Base-by-base conservation (phyloP, 345 rosid species). In the Camelina sativa region DNA sequence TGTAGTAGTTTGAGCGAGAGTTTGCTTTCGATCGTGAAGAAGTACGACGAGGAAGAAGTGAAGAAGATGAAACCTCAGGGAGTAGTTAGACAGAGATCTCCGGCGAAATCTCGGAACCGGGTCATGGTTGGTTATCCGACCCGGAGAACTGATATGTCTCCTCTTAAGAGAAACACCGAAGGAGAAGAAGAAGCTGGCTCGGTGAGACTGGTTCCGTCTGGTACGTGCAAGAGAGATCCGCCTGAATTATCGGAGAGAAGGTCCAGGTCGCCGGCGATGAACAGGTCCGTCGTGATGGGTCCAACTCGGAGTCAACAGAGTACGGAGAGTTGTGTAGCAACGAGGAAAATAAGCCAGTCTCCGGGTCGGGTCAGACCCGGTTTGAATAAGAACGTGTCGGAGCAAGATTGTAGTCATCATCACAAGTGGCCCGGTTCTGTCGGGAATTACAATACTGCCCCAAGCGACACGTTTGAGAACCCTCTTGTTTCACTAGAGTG, bases 401-500 rank as follows among this genome's bases (percentile, higher is more conserved):
- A 61, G 2, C 56, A 60, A 64, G 62, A 71, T 7, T 25, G 66
- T 47, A 22, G 37, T 34, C 37, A 40, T 37, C 32, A 46, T 17
- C 61, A 19, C 8, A 63, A 77, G 56, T 67, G 60, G 47, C 74
- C 47, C 3, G 30, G 65, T 30, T 51, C 30, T 8, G 34, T 38
- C 1, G 62, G 12, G 10, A 41, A 53, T 44, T 34, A 35, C 61
- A 19, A 46, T 38, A 53, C 43, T 72, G 11, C 74, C 54, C 28
- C 78, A 32, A 80, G 80, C 2, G 96, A 89, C 76, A 84, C 89
- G 13, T 85, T 90, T 11, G 96, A 90, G 61, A 90, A 91, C 74
- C 98, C 97, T 67, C 91, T 81, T 10, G 97, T 91, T 10, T 88
- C 97, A 0, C 67, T 94, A 64, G 98, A 91, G 83, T 91, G 97